These are phyloP conservation scores for Chytridium lagenaria DNA, from an alignment of 371 early-diverging fungal genomes.

Conservation along the genomic window DNA sequence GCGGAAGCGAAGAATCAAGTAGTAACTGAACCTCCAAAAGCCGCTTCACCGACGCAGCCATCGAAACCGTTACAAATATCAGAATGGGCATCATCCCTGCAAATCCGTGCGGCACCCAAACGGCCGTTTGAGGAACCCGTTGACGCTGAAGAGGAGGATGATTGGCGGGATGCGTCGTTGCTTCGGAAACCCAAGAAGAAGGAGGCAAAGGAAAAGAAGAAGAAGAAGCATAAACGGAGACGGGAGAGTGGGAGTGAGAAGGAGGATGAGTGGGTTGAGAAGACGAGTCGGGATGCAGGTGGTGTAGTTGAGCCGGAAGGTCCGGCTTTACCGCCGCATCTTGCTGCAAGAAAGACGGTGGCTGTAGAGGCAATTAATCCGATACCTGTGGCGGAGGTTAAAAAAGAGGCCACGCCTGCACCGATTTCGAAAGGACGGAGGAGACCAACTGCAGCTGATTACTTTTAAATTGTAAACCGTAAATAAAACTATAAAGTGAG, in stretches of 20 bases:
- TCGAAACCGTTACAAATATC: too few relatives aligned
- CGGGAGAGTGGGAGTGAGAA: not conserved
- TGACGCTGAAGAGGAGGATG: slow-evolving; percentile 39
- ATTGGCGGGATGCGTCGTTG: slow-evolving; percentile 30
- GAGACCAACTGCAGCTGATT: slow-evolving; percentile 14
- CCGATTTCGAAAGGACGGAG: not conserved
- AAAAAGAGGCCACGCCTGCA: too few relatives aligned
- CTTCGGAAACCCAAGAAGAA: slow-evolving; percentile 33
- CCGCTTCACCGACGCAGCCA: not conserved
- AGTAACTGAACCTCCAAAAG: not conserved
- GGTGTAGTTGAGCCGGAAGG: not conserved
- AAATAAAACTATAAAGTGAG: not conserved
- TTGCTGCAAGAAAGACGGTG: too few relatives aligned
- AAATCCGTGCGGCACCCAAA: not conserved
- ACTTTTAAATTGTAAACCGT: not conserved
- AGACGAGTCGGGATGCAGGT: not conserved
- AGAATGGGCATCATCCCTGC: not conserved
- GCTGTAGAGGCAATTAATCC: too few relatives aligned
- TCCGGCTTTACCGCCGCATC: not conserved
- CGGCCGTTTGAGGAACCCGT: not conserved
- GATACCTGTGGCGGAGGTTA: too few relatives aligned
- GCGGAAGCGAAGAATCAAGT: too few relatives aligned
- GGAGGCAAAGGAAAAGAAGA: slow-evolving; percentile 28
- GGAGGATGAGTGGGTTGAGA: not conserved
- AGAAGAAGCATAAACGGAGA: slow-evolving; percentile 26